These are phyloP conservation scores for Xylariaceae sp. DNA, from an alignment of 2,329 filamentous ascomycete genomes.

Conservation along the genomic window DNA sequence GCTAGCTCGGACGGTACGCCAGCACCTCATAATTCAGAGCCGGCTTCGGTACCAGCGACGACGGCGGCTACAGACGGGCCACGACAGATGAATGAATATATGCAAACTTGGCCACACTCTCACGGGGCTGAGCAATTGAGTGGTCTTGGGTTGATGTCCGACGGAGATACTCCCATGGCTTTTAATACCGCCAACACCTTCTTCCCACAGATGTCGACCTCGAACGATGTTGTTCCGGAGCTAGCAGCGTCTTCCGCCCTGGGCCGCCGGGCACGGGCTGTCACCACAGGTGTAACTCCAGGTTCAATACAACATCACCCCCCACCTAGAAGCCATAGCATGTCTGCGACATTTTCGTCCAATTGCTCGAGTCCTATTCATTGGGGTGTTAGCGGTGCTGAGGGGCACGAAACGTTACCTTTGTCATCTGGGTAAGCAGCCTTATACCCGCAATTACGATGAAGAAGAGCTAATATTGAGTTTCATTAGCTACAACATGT, in stretches of 20 bases:
- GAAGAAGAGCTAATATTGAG: slow-evolving; percentile 5
- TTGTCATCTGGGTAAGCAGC: slow-evolving; percentile 35
- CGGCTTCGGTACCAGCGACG: slow-evolving; percentile 25
- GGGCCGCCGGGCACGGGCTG: slow-evolving; percentile 34
- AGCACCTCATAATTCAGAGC: slow-evolving; percentile 21
- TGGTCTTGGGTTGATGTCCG: slow-evolving; percentile 38
- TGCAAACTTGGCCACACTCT: slow-evolving; percentile 39
- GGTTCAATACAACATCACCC: slow-evolving; percentile 32
- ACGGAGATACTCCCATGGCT: slow-evolving; percentile 35
- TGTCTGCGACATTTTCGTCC: slow-evolving; percentile 38
- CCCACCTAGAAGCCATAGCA: slow-evolving; percentile 39
- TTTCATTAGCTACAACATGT: slow-evolving; percentile 35
- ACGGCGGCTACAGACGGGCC: slow-evolving; percentile 31
- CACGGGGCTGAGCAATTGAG: slow-evolving; percentile 34
- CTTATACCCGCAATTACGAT: not conserved
- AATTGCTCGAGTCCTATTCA: slow-evolving; percentile 37
- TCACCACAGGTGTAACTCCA: slow-evolving; percentile 34
- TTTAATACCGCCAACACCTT: slow-evolving; percentile 38
- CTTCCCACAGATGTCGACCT: slow-evolving; percentile 33
- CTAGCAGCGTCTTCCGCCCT: slow-evolving; percentile 29
- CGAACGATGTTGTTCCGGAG: slow-evolving; percentile 37
- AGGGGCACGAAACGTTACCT: slow-evolving; percentile 34
- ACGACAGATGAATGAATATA: slow-evolving; percentile 38
- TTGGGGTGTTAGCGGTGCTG: slow-evolving; percentile 35
- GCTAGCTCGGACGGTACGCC: slow-evolving; percentile 32